A percentile compares a stretch with the other conserved stretches of the same genome.
Conservation (phyloP, 345 rosid genomes). For the Lenwebbia sp. region DNA sequence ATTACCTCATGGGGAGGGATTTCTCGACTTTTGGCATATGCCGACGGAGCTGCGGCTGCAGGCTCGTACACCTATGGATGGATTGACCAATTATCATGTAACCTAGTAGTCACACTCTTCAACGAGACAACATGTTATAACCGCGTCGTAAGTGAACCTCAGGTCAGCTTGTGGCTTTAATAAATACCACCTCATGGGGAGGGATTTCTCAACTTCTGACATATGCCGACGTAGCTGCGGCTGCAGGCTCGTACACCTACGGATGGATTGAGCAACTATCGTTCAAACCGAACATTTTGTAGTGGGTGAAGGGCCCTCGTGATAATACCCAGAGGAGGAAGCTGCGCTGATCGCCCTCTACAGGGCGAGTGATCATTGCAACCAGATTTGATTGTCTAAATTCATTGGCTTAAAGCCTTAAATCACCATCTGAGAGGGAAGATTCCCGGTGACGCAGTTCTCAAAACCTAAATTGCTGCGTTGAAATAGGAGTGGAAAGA, state of each 20-base stretch:
- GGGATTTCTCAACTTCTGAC: neutral
- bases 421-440: neutral
- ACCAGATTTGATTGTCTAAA: neutral
- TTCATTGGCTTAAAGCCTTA: neutral
- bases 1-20: neutral
- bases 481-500: neutral
- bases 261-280: neutral
- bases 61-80: neutral
- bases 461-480: neutral
- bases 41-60: neutral
- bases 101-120: neutral
- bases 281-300: neutral
- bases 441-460: neutral
- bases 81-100: no score
- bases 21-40: neutral
- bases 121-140: neutral
- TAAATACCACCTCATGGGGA: neutral
- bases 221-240: neutral
- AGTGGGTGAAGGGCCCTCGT: neutral
- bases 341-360: neutral
- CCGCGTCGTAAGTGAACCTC: accelerated
- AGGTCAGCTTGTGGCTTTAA: neutral
- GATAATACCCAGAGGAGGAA: neutral
- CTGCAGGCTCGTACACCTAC: no score
- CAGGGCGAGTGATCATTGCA: neutral